Evolutionary conservation across 78 protist species (phyloP).

Genomic region (Thecamonas trahens): DNA sequence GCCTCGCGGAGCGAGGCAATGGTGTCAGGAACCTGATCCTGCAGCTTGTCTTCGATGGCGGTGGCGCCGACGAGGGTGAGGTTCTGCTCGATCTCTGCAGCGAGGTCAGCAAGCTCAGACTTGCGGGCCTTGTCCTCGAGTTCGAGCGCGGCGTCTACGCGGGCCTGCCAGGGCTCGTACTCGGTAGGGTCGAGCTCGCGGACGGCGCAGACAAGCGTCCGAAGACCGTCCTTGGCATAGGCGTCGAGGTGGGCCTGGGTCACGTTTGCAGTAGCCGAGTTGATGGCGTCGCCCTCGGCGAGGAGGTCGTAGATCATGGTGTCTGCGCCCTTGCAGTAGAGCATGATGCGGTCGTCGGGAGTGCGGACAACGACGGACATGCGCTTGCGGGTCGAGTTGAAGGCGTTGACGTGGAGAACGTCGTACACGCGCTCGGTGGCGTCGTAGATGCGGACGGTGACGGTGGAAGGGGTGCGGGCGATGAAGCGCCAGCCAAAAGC

Average conservation of each 20-base stretch:
- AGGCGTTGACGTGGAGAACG: constrained; percentile 31
- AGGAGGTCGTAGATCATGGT: constrained; percentile 18
- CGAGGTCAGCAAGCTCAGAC: background rate
- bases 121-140: constrained; percentile 1
- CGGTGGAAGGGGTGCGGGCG: background rate
- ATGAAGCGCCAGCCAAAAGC: constrained; percentile 59
- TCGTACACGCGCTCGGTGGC: background rate
- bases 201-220: constrained; percentile 81
- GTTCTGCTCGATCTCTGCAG: constrained; percentile 33
- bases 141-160: constrained; percentile 29
- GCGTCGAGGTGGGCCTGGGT: constrained; percentile 35
- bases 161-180: constrained; percentile 32
- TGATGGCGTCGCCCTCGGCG: no score
- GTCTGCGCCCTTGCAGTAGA: constrained; percentile 87
- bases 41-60: constrained; percentile 36
- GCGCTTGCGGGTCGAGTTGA: constrained; percentile 52
- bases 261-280: background rate
- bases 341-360: constrained; percentile 15
- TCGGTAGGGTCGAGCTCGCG: constrained; percentile 24
- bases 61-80: constrained; percentile 70
- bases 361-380: constrained; percentile 61
- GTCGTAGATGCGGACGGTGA: background rate
- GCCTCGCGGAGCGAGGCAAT: constrained; percentile 22
- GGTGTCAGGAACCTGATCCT: constrained; percentile 38
- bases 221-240: constrained; percentile 66